Conservation (phyloP, 2,329 filamentous ascomycete genomes). For the Aureobasidium sp. region DNA sequence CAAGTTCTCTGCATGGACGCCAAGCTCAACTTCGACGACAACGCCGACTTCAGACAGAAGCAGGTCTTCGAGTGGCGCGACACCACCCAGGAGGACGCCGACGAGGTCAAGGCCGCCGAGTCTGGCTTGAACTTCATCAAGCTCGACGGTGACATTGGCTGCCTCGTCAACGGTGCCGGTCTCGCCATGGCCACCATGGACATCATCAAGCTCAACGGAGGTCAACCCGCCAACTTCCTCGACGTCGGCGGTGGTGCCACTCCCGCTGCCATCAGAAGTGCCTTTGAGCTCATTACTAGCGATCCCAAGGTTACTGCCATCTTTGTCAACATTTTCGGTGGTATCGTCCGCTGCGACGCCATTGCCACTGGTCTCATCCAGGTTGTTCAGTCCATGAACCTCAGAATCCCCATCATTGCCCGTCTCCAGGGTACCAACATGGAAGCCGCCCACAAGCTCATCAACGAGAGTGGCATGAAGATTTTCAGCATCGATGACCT, state of each 20-base stretch:
- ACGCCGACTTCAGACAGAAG: slow-evolving; percentile 96
- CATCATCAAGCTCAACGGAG: slow-evolving; percentile 99
- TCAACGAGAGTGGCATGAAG: slow-evolving; percentile 97
- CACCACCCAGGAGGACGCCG: slow-evolving; percentile 88
- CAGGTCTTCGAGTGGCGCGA: slow-evolving; percentile 93
- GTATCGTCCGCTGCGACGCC: slow-evolving; percentile 95
- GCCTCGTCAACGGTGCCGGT: slow-evolving; percentile 96
- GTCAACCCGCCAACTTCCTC: slow-evolving; percentile 93
- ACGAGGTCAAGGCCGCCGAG: slow-evolving; percentile 94
- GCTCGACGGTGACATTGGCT: slow-evolving; percentile 98
- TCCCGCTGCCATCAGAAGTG: slow-evolving; percentile 90
- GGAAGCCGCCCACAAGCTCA: slow-evolving; percentile 82
- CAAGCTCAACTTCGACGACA: slow-evolving; percentile 98
- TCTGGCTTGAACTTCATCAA: slow-evolving; percentile 99
- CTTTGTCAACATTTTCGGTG: slow-evolving; percentile 99
- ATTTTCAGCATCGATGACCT: slow-evolving; percentile 99
- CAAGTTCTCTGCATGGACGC: slow-evolving; percentile 98
- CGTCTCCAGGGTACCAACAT: slow-evolving; percentile 98
- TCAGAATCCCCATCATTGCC: slow-evolving; percentile 94
- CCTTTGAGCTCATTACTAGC: slow-evolving; percentile 97
- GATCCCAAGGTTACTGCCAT: slow-evolving; percentile 97
- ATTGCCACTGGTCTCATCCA: slow-evolving; percentile 95
- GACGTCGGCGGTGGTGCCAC: slow-evolving; percentile 98
- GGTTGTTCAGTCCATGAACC: slow-evolving; percentile 88
- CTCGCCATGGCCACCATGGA: slow-evolving; percentile 99